Conservation (phyloP, 2,329 filamentous ascomycete genomes). For the Fusarium siculi region DNA sequence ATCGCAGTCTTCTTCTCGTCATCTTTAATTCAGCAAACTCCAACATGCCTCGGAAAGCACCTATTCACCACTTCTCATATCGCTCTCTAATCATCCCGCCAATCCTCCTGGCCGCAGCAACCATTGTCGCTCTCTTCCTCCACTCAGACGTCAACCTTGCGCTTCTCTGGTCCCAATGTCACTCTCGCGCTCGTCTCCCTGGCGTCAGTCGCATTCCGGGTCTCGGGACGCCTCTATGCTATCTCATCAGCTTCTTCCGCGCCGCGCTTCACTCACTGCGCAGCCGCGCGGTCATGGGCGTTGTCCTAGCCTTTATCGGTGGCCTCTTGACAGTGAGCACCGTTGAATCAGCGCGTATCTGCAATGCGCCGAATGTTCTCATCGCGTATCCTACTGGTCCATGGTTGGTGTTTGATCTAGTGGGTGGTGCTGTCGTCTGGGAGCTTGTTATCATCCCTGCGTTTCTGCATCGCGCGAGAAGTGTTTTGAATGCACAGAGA, state of each 20-base stretch:
- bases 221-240: slow-evolving; percentile 60
- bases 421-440: slow-evolving; percentile 63
- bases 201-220: slow-evolving; percentile 56
- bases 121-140: slow-evolving; percentile 54
- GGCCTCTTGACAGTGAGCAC: slow-evolving; percentile 60
- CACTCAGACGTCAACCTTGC: slow-evolving; percentile 63
- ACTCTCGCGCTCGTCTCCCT: slow-evolving; percentile 58
- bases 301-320: slow-evolving; percentile 57
- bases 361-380: slow-evolving; percentile 50
- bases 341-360: slow-evolving; percentile 61
- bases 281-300: slow-evolving; percentile 54
- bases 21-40: neutral
- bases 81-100: slow-evolving; percentile 63
- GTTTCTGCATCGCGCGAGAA: slow-evolving; percentile 57
- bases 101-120: slow-evolving; percentile 57
- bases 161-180: slow-evolving; percentile 65
- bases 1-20: neutral
- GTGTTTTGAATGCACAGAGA: slow-evolving; percentile 44
- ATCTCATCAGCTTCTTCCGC: slow-evolving; percentile 62
- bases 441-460: slow-evolving; percentile 62
- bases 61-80: slow-evolving; percentile 64
- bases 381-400: slow-evolving; percentile 53
- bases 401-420: slow-evolving; percentile 61
- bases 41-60: slow-evolving; percentile 49
- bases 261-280: slow-evolving; percentile 55